These are phyloP conservation scores for Xerocomus potaroensis DNA, from an alignment of 768 basidiomycete genomes.

Conservation along the genomic window DNA sequence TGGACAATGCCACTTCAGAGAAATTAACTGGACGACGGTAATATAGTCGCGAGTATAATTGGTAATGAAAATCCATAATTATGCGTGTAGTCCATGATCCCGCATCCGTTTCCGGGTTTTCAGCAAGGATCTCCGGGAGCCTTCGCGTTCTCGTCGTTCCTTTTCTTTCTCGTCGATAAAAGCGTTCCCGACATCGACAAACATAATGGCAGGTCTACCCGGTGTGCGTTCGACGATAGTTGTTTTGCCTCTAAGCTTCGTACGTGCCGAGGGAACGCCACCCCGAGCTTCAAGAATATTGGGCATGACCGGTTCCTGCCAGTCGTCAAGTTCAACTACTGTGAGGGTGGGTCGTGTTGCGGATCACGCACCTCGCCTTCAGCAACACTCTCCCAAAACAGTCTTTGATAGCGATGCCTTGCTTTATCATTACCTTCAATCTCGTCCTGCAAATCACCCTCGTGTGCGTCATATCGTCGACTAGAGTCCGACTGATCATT, in stretches of 20 bases:
- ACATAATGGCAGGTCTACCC: conserved; percentile 56
- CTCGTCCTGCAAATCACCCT: conserved; percentile 62
- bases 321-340: conserved; percentile 1
- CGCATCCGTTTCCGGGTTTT: conserved; percentile 30
- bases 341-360: neutral
- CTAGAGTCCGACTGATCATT: neutral
- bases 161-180: conserved; percentile 59
- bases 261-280: conserved; percentile 35
- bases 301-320: conserved; percentile 61
- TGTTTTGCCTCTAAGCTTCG: conserved; percentile 37
- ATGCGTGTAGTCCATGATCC: conserved; percentile 8
- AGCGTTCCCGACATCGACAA: conserved; percentile 70
- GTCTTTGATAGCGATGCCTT: conserved; percentile 61
- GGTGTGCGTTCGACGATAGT: conserved; percentile 34
- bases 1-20: neutral
- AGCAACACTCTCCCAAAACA: conserved; percentile 76
- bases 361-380: conserved; percentile 57
- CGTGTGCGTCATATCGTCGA: conserved; percentile 45
- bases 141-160: conserved; percentile 44
- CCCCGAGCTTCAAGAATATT: conserved; percentile 48
- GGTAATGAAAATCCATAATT: neutral
- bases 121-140: conserved; percentile 42
- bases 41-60: neutral
- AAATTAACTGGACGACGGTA: neutral
- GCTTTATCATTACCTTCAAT: conserved; percentile 50